Base-by-base conservation (phyloP, 495 filamentous ascomycete species). In the Penicillium argentinense region DNA sequence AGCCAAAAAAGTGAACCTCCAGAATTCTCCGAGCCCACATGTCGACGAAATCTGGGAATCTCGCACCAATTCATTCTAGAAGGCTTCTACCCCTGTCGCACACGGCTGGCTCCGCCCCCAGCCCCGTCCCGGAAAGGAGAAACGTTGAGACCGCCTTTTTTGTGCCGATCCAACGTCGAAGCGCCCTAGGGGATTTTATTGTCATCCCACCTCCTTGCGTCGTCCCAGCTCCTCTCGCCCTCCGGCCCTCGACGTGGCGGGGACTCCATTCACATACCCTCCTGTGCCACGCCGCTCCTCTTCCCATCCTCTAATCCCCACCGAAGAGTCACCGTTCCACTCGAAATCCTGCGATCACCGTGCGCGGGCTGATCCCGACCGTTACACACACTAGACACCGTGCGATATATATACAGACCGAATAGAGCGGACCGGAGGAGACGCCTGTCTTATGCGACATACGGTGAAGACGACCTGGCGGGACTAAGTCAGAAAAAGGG, bases 81-180 rank as follows among this genome's bases (percentile, higher is more conserved):
- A 42, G 39, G 14, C 14, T 29, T 26, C 16, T n/a, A n/a, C n/a
- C 33, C 29, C 13, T 33, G 29, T 27, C 24, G 17, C 8, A 6
- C n/a, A n/a, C n/a, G n/a, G n/a, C n/a, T n/a, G 33, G 7, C 33
- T 36, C 33, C 49, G 40, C 33, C 36, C 32, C 42, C 47, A 56
- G 47, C 22, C 47, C 42, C 26, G 38, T 41, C 29, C 37, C 43
- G 51, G 47, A 47, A 51, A 56, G 39, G 47, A 47, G 47, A 56
- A 43, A 37, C 37, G 43, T 40, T 41, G 54, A 57, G 55, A 54
- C 55, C 55, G 55, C 55, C 55, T 58, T 56, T 61, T 56, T 59
- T 53, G 43, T 59, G 59, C 52, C 56, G 56, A 56, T 59, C 54
- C 49, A 45, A 59, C 50, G 39, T 51, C 48, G 25, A 57, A 26